Conservation (phyloP, 345 rosid genomes). For the Erysimum cheiranthoides region DNA sequence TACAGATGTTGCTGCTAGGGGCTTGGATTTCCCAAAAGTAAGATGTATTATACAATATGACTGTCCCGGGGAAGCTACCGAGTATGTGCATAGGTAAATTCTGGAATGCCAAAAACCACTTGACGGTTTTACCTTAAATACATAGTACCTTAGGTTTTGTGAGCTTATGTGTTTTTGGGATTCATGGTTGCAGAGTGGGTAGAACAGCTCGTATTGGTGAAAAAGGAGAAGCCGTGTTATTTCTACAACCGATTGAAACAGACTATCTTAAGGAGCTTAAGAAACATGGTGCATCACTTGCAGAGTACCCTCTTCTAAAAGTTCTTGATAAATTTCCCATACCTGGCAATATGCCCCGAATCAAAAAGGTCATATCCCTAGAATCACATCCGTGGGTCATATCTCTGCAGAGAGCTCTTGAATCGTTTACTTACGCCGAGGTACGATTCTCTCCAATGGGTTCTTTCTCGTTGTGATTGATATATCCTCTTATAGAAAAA, state of each 20-base stretch:
- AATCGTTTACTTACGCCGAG: slow-evolving; percentile 61
- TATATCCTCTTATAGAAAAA: neutral
- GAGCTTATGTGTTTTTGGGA: slow-evolving; percentile 22
- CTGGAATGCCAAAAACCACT: slow-evolving; percentile 5
- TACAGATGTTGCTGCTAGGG: slow-evolving; percentile 93
- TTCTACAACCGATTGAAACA: slow-evolving; percentile 84
- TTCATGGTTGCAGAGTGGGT: slow-evolving; percentile 76
- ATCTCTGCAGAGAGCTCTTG: slow-evolving; percentile 78
- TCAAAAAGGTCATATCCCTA: slow-evolving; percentile 55
- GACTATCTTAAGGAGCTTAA: slow-evolving; percentile 83
- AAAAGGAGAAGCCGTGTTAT: slow-evolving; percentile 83
- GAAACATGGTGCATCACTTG: slow-evolving; percentile 82
- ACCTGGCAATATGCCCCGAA: slow-evolving; percentile 52
- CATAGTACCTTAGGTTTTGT: neutral
- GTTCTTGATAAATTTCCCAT: slow-evolving; percentile 71
- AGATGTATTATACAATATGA: slow-evolving; percentile 94
- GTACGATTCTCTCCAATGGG: slow-evolving; percentile 46
- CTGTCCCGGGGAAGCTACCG: slow-evolving; percentile 99
- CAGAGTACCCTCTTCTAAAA: slow-evolving; percentile 81
- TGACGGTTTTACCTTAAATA: neutral
- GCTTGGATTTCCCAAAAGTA: slow-evolving; percentile 93
- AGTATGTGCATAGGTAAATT: slow-evolving; percentile 90
- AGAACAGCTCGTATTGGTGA: slow-evolving; percentile 95
- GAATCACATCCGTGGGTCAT: slow-evolving; percentile 88
- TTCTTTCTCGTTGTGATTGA: neutral